Conservation (phyloP, 2,329 filamentous ascomycete species). For the Fusarium xyrophilum region DNA sequence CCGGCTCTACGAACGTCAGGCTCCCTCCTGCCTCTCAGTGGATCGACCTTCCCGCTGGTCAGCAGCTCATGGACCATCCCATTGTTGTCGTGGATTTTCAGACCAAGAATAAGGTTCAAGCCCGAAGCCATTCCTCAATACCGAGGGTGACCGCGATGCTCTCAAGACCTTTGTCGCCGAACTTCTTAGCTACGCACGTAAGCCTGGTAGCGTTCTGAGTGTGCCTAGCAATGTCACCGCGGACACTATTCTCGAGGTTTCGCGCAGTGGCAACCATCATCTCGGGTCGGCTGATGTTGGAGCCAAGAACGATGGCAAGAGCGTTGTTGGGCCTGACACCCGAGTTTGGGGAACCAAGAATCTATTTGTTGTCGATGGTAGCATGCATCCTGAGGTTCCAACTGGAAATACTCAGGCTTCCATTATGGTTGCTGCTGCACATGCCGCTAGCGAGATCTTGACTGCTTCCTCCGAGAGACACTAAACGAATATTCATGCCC, state of each 20-base stretch:
- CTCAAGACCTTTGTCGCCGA: slow-evolving; percentile 37
- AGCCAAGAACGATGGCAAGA: slow-evolving; percentile 41
- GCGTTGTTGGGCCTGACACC: slow-evolving; percentile 45
- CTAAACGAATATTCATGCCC: background rate
- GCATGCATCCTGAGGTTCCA: slow-evolving; percentile 44
- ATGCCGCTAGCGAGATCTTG: slow-evolving; percentile 37
- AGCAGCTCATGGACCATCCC: slow-evolving; percentile 62
- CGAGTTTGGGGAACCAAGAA: slow-evolving; percentile 44
- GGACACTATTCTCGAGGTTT: slow-evolving; percentile 35
- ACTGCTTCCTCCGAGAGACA: background rate
- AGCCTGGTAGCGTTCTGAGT: slow-evolving; percentile 31
- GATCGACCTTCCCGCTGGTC: slow-evolving; percentile 65
- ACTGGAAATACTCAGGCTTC: slow-evolving; percentile 40
- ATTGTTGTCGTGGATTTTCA: slow-evolving; percentile 45
- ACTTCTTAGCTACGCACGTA: slow-evolving; percentile 38
- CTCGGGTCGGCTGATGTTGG: slow-evolving; percentile 45
- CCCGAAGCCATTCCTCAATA: slow-evolving; percentile 46
- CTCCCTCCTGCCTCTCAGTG: slow-evolving; percentile 60
- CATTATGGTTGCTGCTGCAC: slow-evolving; percentile 41
- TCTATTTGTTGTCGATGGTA: slow-evolving; percentile 43
- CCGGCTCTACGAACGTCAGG: slow-evolving; percentile 56
- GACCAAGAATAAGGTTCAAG: slow-evolving; percentile 36
- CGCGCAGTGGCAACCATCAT: slow-evolving; percentile 42
- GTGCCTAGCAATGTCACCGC: slow-evolving; percentile 36
- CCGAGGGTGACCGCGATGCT: slow-evolving; percentile 41